Base-by-base conservation (phyloP, 1,139 yeast species). In the Suhomyces bokatorum region DNA sequence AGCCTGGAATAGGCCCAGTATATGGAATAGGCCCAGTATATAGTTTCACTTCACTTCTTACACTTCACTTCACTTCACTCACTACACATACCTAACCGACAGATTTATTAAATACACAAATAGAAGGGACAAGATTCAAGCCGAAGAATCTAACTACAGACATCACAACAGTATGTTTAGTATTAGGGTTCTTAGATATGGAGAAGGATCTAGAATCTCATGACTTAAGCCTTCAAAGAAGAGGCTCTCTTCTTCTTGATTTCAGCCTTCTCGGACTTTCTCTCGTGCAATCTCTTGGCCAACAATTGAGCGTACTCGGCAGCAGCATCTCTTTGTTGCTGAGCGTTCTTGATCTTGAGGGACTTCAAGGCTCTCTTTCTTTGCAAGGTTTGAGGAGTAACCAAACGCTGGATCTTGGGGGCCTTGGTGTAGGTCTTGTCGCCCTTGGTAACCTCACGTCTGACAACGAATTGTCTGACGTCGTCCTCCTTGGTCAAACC, bases 231-330 rank as follows among this genome's bases (percentile, higher is more conserved):
- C 81, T 86, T 87, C 76, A 91, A 85, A 67, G 98, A 91, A 70
- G 97, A 93, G 75, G 98, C 97, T 87, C 99, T 91, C 88, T 96
- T 89, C 95, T 90, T 90, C 82, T 85, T 88, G 78, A 87, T 83
- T 81, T 89, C 97, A 78, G 96, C 97, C 81, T 81, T 88, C 80
- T 88, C 96, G 75, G 96, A 95, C 84, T 91, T 91, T 83, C 93
- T 87, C 80, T 91, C 98, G 77, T 89, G 87, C 76, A 91, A 87
- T 80, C 98, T 95, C 83, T 90, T 81, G 72, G 99, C 98, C 77
- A 93, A 85, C 75, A 93, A 83, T 80, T 90, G 96, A 71, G 98
- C 96, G 86, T 93, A 93, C 79, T 93, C 99, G 73, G 98, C 96
- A 78, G 99, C 99, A 79, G 96, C 97, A 75, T 93, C 98, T 89